A percentile compares a stretch with the other conserved stretches of the same genome.
Conservation (phyloP, 331 rosid species). For the Acacia pycnantha region DNA sequence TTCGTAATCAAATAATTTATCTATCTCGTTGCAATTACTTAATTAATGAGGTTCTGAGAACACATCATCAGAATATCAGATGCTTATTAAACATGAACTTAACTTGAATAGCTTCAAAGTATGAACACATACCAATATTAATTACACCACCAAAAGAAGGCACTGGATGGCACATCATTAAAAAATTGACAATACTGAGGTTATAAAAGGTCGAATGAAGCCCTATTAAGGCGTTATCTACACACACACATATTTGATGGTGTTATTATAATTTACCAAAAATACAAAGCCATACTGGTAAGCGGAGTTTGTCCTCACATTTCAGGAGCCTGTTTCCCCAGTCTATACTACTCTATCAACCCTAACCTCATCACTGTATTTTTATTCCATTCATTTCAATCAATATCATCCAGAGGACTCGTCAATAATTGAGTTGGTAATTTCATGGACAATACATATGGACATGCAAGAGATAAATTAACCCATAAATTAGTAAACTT, state of each 20-base stretch:
- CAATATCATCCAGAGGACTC: constrained; percentile 22
- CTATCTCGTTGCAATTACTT: too few species aligned
- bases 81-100: neutral
- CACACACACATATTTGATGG: constrained; percentile 20
- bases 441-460: neutral
- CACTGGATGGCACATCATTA: constrained; percentile 29
- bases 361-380: neutral
- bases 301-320: constrained; percentile 58
- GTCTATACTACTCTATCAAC: neutral
- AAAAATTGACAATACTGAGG: constrained; percentile 37
- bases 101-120: neutral
- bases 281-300: constrained; percentile 62
- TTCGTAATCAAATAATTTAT: neutral
- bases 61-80: neutral
- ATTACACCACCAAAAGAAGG: constrained; percentile 18
- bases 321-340: constrained; percentile 1
- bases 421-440: constrained; percentile 19
- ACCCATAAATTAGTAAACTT: neutral
- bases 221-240: constrained; percentile 40
- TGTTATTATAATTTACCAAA: constrained; percentile 42
- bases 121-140: neutral
- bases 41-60: neutral
- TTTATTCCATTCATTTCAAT: constrained; percentile 22
- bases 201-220: constrained; percentile 39
- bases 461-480: neutral